Base-by-base conservation (phyloP, 805 yeast species). In the Saccharomycopsis babjevae region DNA sequence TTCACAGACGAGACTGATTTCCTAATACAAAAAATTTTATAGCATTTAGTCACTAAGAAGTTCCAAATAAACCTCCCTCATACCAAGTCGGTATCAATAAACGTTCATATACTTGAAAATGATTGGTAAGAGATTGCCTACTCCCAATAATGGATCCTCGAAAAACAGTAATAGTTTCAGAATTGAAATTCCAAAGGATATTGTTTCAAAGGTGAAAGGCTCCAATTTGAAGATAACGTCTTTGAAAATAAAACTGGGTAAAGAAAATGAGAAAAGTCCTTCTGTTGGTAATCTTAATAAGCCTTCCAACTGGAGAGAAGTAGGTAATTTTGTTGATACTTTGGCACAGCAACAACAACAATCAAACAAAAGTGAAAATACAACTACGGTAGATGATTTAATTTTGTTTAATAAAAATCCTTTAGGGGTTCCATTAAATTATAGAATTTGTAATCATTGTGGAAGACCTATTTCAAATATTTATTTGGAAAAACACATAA, bases 371-470 rank as follows among this genome's bases (percentile, higher is more conserved):
- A 54, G 25, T 50, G n/a, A 28, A n/a, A 34, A 22, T 15, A 60
- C 57, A 11, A 58, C 52, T 39, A 57, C 60, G 18, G 32, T 18
- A 5, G 52, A 57, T 7, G 52, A 58, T 32, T 57, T 60, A 20
- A 50, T 60, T 28, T 50, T 68, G 4, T 62, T 64, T 11, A 60
- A 64, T 8, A 62, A 62, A 6, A 71, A 71, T 56, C 81, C 82
- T 3, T 68, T 80, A 25, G 67, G 67, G 15, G 70, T 71, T 13
- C 75, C 77, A 0, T 55, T 78, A 4, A 73, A 73, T 36, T 80
- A 80, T 64, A 69, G 80, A 46, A 74, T 78, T 56, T 80, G 84
- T 67, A 79, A 77, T 58, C 69, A 69, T 57, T 80, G 84, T 66
- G 73, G 73, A 54, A 72, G 76, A 58, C 84, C 84, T 1, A 71